These are phyloP conservation scores for Dryadomyces quercus-mongolicae DNA, from an alignment of 2,329 filamentous ascomycete species.

Conservation along the genomic window DNA sequence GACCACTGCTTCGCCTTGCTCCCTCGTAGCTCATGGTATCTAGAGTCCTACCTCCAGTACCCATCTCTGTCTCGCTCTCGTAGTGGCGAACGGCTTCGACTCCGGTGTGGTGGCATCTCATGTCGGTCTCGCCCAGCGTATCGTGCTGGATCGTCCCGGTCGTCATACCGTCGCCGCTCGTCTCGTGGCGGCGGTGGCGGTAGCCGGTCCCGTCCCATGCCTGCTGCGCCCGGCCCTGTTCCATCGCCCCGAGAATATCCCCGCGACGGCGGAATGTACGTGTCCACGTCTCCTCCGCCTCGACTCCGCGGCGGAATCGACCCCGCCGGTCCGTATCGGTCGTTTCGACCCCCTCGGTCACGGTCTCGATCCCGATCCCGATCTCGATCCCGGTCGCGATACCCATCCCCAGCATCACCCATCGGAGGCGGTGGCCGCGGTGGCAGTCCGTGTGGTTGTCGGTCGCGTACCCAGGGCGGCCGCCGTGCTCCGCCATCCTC, in stretches of 20 bases:
- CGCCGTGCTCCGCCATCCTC: constrained; percentile 23
- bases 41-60: constrained; percentile 1
- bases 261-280: constrained; percentile 38
- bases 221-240: neutral
- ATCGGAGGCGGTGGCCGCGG: constrained; percentile 37
- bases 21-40: neutral
- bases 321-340: neutral
- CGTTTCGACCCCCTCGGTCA: constrained; percentile 11
- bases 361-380: constrained; percentile 21
- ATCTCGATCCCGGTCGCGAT: constrained; percentile 26
- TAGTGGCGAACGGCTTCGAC: constrained; percentile 31
- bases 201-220: constrained; percentile 8
- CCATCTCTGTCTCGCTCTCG: constrained; percentile 7
- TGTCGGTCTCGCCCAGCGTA: constrained; percentile 13
- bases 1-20: too few relatives aligned
- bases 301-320: constrained; percentile 13
- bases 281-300: constrained; percentile 24
- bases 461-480: constrained; percentile 44
- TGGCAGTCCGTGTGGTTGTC: constrained; percentile 28
- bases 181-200: constrained; percentile 21
- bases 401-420: constrained; percentile 22
- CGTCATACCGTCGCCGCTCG: constrained; percentile 26
- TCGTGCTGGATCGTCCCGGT: constrained; percentile 24
- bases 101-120: constrained; percentile 26
- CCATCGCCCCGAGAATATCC: neutral